Conservation (phyloP, 2,329 filamentous ascomycete species). For the Cadophora sp. region DNA sequence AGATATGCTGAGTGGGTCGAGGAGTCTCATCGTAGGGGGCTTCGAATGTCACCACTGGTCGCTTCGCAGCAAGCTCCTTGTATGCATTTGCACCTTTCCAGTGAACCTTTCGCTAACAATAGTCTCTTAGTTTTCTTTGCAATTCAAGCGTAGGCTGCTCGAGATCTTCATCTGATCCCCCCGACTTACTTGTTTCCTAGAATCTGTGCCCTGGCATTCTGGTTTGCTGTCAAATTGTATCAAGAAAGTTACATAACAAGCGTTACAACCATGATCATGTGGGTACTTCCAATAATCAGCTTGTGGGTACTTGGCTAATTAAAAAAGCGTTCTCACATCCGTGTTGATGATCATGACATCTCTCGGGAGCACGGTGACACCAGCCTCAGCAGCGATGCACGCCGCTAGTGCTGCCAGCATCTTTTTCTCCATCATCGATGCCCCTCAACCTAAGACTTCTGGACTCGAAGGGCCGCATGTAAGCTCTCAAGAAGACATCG, state of each 20-base stretch:
- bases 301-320: not conserved
- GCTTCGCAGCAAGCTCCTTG: constrained; percentile 58
- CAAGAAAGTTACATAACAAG: constrained; percentile 52
- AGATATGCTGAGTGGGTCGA: constrained; percentile 62
- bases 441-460: constrained; percentile 46
- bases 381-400: constrained; percentile 42
- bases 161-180: not conserved
- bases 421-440: constrained; percentile 48
- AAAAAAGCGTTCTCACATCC: constrained; percentile 22
- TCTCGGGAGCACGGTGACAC: constrained; percentile 61
- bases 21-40: constrained; percentile 57
- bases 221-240: constrained; percentile 63
- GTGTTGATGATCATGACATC: constrained; percentile 32
- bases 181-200: constrained; percentile 42
- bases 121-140: constrained; percentile 45
- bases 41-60: constrained; percentile 56
- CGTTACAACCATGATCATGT: constrained; percentile 63
- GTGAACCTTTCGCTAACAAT: not conserved
- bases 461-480: constrained; percentile 55
- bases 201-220: constrained; percentile 66
- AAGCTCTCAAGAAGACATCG: constrained; percentile 59
- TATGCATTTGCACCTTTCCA: constrained; percentile 46
- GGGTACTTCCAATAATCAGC: constrained; percentile 40
- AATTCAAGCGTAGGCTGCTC: constrained; percentile 38
- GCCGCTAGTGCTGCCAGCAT: constrained; percentile 49